These are phyloP conservation scores for Carnegiea gigantea DNA, from an alignment of 179 eudicot genomes.

Conservation along the genomic window DNA sequence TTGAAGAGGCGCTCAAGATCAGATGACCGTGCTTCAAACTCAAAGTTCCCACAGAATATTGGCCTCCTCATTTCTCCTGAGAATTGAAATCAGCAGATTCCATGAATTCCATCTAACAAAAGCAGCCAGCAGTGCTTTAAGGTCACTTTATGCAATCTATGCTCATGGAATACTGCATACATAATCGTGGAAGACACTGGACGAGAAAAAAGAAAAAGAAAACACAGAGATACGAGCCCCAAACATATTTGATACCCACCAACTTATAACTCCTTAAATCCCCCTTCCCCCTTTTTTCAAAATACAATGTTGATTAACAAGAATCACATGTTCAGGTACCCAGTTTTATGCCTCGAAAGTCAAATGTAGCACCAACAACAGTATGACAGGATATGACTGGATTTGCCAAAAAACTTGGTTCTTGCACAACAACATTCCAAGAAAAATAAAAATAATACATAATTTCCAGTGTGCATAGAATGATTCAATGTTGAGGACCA, in stretches of 20 bases:
- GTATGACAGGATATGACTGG: not conserved
- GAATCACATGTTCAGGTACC: not conserved
- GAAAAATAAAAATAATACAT: too few relatives aligned
- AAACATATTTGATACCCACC: not conserved
- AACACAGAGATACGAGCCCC: not conserved
- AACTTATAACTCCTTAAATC: too few relatives aligned
- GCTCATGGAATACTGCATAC: not conserved
- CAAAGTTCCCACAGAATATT: slow-evolving; percentile 79
- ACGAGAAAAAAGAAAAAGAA: too few relatives aligned
- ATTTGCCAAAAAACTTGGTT: not conserved
- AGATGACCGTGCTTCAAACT: slow-evolving; percentile 68
- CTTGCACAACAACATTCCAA: not conserved
- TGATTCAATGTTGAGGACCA: too few relatives aligned
- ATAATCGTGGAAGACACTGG: not conserved
- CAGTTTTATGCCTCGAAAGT: too few relatives aligned
- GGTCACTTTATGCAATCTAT: too few relatives aligned
- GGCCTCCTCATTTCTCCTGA: slow-evolving; percentile 57
- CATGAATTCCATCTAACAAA: too few relatives aligned
- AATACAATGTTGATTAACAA: not conserved
- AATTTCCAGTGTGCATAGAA: too few relatives aligned
- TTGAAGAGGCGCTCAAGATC: slow-evolving; percentile 74
- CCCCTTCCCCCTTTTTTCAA: not conserved
- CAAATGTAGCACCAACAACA: not conserved
- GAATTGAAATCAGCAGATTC: not conserved
- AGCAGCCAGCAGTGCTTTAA: too few relatives aligned